phyloP scores from a whole-genome alignment of 2,329 filamentous ascomycete genomes.

The Purpureocillium lavendulum region DNA sequence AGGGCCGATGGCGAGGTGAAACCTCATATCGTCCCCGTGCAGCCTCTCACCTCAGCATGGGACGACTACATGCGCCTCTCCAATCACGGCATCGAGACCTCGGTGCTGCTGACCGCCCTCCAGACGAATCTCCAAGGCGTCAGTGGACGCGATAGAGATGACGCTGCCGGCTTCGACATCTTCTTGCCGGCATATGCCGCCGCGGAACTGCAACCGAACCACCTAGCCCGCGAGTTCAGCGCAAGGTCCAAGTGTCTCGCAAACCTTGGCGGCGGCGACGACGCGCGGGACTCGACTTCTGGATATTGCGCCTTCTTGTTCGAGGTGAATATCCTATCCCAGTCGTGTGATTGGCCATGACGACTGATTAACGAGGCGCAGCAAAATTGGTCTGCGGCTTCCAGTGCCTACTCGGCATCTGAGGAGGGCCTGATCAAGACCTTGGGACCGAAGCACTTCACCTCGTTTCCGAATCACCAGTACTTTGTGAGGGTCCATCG shows the following conservation, averaged over 20 bases:
- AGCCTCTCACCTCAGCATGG: slow-evolving; percentile 42
- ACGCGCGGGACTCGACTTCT: slow-evolving; percentile 21
- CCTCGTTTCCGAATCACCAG: slow-evolving; percentile 46
- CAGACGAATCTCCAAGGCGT: slow-evolving; percentile 31
- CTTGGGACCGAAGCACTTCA: slow-evolving; percentile 37
- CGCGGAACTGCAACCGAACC: slow-evolving; percentile 26
- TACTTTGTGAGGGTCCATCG: slow-evolving; percentile 49
- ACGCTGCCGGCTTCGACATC: slow-evolving; percentile 22
- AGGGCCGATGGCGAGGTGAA: slow-evolving; percentile 14
- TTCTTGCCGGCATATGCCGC: slow-evolving; percentile 30
- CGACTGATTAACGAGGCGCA: slow-evolving; percentile 11
- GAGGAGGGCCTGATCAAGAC: slow-evolving; percentile 27
- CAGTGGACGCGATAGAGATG: slow-evolving; percentile 15
- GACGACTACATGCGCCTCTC: slow-evolving; percentile 35
- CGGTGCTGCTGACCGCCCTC: slow-evolving; percentile 35
- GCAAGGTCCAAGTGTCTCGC: slow-evolving; percentile 36
- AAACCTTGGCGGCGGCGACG: slow-evolving; percentile 24
- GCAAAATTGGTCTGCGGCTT: slow-evolving; percentile 35
- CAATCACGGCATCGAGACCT: slow-evolving; percentile 24
- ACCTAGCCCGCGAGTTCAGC: slow-evolving; percentile 27
- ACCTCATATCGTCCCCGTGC: slow-evolving; percentile 22
- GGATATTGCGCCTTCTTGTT: slow-evolving; percentile 44
- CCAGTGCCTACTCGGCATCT: slow-evolving; percentile 11
- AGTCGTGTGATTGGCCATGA: not conserved
- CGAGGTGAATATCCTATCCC: slow-evolving; percentile 28